Evolutionary conservation across 2,329 filamentous ascomycete species (phyloP), one percentile per base, ranked within the genome.

Genomic region (Trichoderma cornu-damae): DNA sequence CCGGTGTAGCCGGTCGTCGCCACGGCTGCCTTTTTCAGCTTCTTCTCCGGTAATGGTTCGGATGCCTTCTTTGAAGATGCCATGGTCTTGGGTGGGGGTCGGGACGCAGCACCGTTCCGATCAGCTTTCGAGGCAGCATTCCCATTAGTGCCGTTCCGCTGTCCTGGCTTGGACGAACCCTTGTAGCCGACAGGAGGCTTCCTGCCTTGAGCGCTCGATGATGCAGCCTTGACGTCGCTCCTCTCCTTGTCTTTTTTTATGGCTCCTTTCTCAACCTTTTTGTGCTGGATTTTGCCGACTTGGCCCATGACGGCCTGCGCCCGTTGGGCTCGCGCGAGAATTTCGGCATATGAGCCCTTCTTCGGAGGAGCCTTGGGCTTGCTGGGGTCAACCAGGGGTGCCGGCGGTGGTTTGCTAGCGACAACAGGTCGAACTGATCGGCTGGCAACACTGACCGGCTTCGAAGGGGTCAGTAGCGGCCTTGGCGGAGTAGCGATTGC

Each of bases 271-370:
- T 88, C 87, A 1, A 85, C 80, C 18, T 85, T 79, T 68, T 90
- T 90, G 70, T 90, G 87, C 67, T 89, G 87, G 63, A 90, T 89
- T 64, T 83, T 84, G 56, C 86, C 87, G 22, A 87, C 78, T 63
- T 80, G 80, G n/a, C 76, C 80, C 74, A 83, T 80, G 38, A 73
- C 76, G 37, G 75, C 77, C 65, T 88, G 83, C 11, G 83, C 85
- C 60, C 83, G 82, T 66, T 88, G 84, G 30, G 84, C 89, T 63
- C 86, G 80, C 56, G 86, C 86, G 72, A 92, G 79, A 59, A 90
- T 87, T 65, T 90, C 87, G 35, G 85, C 82, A 68, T 84, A 92
- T 0, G 86, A 88, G 2, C 87, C 85, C 66, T 87, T 89, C 70
- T 90, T 90, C 1, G 84, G 85, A 1, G 80, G 72, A 2, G 74